Conservation (phyloP, 2,329 filamentous ascomycete species). For the Alternaria infectoria region DNA sequence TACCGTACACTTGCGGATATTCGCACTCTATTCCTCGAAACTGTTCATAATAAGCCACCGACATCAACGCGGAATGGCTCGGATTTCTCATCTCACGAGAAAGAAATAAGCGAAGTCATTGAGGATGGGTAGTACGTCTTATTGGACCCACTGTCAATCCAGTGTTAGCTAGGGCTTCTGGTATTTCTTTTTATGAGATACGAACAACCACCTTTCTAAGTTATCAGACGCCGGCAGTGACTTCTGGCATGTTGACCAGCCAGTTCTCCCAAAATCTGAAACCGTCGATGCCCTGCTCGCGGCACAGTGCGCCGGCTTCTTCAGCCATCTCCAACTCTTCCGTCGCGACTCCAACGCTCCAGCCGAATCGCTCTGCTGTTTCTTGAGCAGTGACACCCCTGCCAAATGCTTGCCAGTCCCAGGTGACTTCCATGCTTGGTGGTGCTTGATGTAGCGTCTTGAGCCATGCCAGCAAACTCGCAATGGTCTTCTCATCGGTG, state of each 20-base stretch:
- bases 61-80: neutral
- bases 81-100: neutral
- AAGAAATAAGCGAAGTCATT: neutral
- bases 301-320: slow-evolving; percentile 83
- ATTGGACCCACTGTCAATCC: neutral
- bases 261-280: slow-evolving; percentile 91
- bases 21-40: neutral
- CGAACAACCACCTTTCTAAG: neutral
- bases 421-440: slow-evolving; percentile 68
- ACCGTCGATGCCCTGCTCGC: slow-evolving; percentile 90
- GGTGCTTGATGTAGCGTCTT: slow-evolving; percentile 71
- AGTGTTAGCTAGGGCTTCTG: neutral
- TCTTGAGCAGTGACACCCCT: slow-evolving; percentile 89
- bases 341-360: slow-evolving; percentile 94
- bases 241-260: slow-evolving; percentile 34
- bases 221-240: neutral
- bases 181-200: neutral
- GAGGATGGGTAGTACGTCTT: neutral
- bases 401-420: slow-evolving; percentile 81
- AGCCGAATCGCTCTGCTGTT: slow-evolving; percentile 86
- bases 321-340: slow-evolving; percentile 98
- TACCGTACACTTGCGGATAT: neutral
- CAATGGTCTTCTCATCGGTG: slow-evolving; percentile 88
- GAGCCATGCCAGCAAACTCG: slow-evolving; percentile 77
- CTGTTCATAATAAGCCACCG: neutral